Evolutionary conservation across 768 basidiomycete species (phyloP).

Genomic region (Collybia sordida): DNA sequence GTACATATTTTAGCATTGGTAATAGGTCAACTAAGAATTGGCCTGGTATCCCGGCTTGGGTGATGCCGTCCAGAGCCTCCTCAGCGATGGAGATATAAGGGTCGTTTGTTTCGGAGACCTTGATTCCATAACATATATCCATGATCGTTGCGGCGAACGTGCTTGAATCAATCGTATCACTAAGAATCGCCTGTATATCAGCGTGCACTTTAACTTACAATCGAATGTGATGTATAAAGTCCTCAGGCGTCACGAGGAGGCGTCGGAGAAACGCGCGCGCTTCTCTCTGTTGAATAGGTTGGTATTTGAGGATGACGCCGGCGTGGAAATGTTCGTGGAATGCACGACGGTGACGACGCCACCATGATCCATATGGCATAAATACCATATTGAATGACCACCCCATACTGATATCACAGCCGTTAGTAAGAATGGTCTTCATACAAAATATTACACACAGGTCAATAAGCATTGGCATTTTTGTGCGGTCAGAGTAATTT

Average conservation of each 20-base stretch:
- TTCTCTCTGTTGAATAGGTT: conserved; percentile 17
- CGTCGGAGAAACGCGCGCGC: conserved; percentile 20
- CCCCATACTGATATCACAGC: conserved; percentile 17
- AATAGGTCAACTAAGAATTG: conserved; percentile 24
- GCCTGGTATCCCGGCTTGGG: conserved; percentile 14
- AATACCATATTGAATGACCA: conserved; percentile 17
- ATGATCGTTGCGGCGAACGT: conserved; percentile 8
- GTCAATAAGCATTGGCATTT: conserved; percentile 16
- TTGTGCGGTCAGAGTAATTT: conserved; percentile 34
- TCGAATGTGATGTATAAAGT: conserved; percentile 22
- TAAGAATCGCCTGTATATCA: background rate
- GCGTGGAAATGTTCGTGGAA: conserved; percentile 24
- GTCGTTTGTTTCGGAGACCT: conserved; percentile 17
- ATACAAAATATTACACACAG: background rate
- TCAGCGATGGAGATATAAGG: conserved; percentile 20
- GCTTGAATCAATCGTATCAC: too few species aligned
- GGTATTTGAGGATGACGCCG: conserved; percentile 15
- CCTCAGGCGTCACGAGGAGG: conserved; percentile 18
- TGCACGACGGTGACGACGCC: conserved; percentile 19
- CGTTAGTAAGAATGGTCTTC: background rate
- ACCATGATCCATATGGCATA: conserved; percentile 21
- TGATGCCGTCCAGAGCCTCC: conserved; percentile 13
- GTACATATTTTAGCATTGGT: conserved; percentile 23
- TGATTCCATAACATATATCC: conserved; percentile 20
- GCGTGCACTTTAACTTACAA: conserved; percentile 16